Evolutionary conservation across 116 monocot species (phyloP).

Genomic region (Posidonia oceanica): DNA sequence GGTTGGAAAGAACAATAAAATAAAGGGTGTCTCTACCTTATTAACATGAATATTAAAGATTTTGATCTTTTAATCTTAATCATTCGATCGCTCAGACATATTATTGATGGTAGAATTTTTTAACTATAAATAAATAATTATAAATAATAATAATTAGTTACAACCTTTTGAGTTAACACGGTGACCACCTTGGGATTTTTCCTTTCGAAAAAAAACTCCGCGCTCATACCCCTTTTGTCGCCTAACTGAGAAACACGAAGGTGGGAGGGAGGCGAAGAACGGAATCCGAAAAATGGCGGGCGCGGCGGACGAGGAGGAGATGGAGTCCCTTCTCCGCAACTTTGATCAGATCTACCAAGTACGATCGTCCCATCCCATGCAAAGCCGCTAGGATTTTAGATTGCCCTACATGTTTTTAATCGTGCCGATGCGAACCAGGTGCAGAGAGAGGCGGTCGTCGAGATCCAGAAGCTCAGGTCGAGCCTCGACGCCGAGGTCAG

Average conservation of each 20-base stretch:
- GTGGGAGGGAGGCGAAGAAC: not conserved
- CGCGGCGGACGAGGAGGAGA: not conserved
- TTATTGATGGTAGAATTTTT: too few relatives aligned
- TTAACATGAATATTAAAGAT: too few relatives aligned
- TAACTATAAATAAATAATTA: too few relatives aligned
- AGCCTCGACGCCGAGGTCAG: conserved; percentile 18
- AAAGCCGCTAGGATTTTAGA: not conserved
- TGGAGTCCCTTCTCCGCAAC: conserved; percentile 32
- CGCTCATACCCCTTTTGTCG: too few relatives aligned
- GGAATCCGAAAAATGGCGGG: not conserved
- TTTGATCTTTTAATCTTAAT: too few relatives aligned
- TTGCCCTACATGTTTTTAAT: not conserved
- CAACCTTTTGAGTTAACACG: too few relatives aligned
- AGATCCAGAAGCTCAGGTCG: conserved; percentile 32
- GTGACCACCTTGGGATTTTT: too few relatives aligned
- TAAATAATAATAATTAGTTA: too few relatives aligned
- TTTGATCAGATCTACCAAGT: conserved; percentile 51
- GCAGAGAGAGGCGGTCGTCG: conserved; percentile 33
- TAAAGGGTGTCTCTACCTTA: too few relatives aligned
- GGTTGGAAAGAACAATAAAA: too few relatives aligned
- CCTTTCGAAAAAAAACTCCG: too few relatives aligned
- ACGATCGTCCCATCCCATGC: not conserved
- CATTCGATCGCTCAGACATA: too few relatives aligned
- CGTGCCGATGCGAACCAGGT: conserved; percentile 19
- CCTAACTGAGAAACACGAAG: not conserved